Evolutionary conservation across 306 rosid genomes (phyloP).

Genomic region (Morella rubra): DNA sequence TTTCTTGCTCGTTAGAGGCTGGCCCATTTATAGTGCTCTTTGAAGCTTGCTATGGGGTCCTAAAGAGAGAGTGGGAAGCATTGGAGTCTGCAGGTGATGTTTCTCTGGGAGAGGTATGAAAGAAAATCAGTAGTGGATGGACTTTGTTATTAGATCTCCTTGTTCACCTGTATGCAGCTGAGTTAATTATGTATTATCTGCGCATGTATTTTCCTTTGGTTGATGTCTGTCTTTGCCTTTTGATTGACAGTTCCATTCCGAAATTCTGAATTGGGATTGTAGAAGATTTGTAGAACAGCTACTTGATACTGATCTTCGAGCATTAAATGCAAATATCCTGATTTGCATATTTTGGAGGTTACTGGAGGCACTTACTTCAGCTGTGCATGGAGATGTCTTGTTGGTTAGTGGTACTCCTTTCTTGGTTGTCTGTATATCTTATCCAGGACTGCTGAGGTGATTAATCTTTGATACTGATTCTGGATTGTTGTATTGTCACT

Average conservation of each 20-base stretch:
- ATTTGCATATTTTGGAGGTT: conserved; percentile 82
- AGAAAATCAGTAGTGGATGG: conserved; percentile 2
- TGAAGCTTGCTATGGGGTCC: conserved; percentile 49
- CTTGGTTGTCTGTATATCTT: conserved; percentile 13
- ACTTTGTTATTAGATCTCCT: conserved; percentile 8
- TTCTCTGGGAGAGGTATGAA: conserved; percentile 57
- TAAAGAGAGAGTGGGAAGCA: conserved; percentile 76
- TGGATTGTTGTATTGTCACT: conserved; percentile 11
- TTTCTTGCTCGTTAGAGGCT: conserved; percentile 33
- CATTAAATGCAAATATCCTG: conserved; percentile 51
- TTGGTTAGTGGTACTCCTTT: conserved; percentile 50
- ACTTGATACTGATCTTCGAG: conserved; percentile 36
- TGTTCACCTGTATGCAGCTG: conserved; percentile 10
- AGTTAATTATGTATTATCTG: not conserved
- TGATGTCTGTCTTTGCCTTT: conserved; percentile 21
- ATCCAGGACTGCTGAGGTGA: conserved; percentile 16
- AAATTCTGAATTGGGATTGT: conserved; percentile 69
- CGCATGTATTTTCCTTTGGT: not conserved
- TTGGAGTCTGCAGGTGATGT: conserved; percentile 41
- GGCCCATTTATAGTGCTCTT: conserved; percentile 43
- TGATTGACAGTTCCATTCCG: conserved; percentile 57
- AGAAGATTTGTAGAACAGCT: conserved; percentile 52
- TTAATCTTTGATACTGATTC: not conserved
- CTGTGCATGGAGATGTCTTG: conserved; percentile 43
- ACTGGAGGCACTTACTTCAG: conserved; percentile 42